Evolutionary conservation across 495 filamentous ascomycete species (phyloP).

Genomic region (Aspergillus panamensis): DNA sequence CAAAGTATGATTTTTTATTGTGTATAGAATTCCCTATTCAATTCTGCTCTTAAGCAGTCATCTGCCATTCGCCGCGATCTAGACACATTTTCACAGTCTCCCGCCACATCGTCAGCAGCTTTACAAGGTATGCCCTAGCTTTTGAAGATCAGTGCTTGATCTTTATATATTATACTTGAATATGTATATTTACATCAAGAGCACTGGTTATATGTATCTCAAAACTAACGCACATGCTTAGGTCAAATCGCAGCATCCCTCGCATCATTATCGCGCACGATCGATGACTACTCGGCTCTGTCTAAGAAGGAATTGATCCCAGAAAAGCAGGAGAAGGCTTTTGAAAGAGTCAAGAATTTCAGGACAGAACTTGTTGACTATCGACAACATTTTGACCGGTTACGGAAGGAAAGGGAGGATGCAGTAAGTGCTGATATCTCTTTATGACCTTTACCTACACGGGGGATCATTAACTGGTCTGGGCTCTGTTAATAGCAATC

Average conservation of each 20-base stretch:
- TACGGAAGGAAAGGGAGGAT: conserved; percentile 75
- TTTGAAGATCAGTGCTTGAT: background rate
- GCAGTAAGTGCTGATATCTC: conserved; percentile 43
- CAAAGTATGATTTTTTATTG: background rate
- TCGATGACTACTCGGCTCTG: conserved; percentile 87
- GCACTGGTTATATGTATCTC: background rate
- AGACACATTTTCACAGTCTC: conserved; percentile 63
- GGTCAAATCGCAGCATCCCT: conserved; percentile 84
- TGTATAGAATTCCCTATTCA: conserved; percentile 82
- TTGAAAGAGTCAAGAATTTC: conserved; percentile 82
- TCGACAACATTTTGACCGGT: conserved; percentile 66
- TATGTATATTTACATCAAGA: background rate
- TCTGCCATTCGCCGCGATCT: conserved; percentile 84
- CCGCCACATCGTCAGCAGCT: conserved; percentile 58
- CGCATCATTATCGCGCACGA: conserved; percentile 81
- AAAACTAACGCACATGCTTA: conserved; percentile 28
- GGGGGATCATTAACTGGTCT: background rate
- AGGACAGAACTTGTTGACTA: conserved; percentile 76
- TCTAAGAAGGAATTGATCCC: conserved; percentile 83
- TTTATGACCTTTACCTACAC: background rate
- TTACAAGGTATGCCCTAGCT: conserved; percentile 50
- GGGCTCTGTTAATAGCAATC: conserved; percentile 46
- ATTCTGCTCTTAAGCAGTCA: conserved; percentile 90
- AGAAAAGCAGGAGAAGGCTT: conserved; percentile 85
- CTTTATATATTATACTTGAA: background rate